Base-by-base conservation (phyloP, 495 filamentous ascomycete genomes). In the Daldinia vernicosa region DNA sequence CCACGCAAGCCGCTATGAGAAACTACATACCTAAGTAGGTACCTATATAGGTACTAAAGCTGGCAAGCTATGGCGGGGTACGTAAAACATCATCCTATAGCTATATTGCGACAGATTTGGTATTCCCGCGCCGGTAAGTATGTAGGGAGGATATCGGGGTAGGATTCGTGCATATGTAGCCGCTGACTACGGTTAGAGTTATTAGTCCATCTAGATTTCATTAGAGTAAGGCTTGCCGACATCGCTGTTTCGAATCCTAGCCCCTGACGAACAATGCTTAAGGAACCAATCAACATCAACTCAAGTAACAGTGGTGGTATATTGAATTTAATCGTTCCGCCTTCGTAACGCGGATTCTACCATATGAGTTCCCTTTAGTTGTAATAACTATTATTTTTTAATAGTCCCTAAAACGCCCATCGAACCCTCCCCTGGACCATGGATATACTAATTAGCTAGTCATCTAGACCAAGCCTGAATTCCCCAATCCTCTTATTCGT, bases 381-480 rank as follows among this genome's bases (percentile, higher is more conserved):
- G 45, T 15, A 30, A 35, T 71, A 71, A 62, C 56, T 37, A 67
- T 67, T 72, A 67, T 67, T n/a, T 60, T 55, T 60, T 67, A 60
- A 67, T 63, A 54, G 17, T 15, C 53, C 47, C 12, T 47, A 28
- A 52, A 66, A 71, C 69, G 50, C 69, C 63, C 32, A 33, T 27
- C 58, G n/a, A 51, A 54, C 14, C 57, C 19, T 22, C 43, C 33
- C 33, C 11, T 35, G 33, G 33, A 35, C 33, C 62, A 9, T 45
- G 59, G 59, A 63, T 59, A 40, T 37, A 62, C 65, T 47, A 35
- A 32, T 22, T 27, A 56, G 70, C 70, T 68, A 15, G 60, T 74
- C 74, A 72, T 76, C 74, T 69, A 74, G 71, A 76, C 71, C 54
- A 74, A 74, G 71, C 74, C 67, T 55, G n/a, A 37, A 14, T 35